These are phyloP conservation scores for Martiniozyma asiatica DNA, from an alignment of 1,139 yeast species.

Conservation along the genomic window DNA sequence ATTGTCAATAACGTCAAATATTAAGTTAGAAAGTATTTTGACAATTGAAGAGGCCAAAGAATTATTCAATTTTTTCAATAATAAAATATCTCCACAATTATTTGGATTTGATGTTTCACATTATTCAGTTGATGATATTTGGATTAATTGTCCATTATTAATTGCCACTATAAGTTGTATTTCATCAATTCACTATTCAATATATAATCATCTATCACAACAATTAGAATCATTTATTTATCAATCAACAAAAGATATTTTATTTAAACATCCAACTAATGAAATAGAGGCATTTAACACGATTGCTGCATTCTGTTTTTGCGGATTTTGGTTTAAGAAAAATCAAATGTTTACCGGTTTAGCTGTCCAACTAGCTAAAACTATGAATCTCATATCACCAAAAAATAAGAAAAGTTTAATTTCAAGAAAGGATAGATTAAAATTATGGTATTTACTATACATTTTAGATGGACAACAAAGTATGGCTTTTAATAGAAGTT, in stretches of 20 bases:
- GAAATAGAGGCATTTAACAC: slow-evolving; percentile 48
- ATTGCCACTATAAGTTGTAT: slow-evolving; percentile 54
- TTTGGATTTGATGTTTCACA: slow-evolving; percentile 54
- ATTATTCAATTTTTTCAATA: slow-evolving; percentile 40
- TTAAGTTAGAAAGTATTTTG: slow-evolving; percentile 17
- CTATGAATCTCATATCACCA: slow-evolving; percentile 32
- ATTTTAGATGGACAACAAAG: slow-evolving; percentile 63
- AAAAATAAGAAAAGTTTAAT: slow-evolving; percentile 15
- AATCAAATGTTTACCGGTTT: slow-evolving; percentile 57
- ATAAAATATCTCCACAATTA: slow-evolving; percentile 48
- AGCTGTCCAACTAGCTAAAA: slow-evolving; percentile 54
- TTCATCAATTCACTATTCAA: slow-evolving; percentile 51
- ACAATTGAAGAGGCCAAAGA: slow-evolving; percentile 35
- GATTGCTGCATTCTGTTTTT: slow-evolving; percentile 49
- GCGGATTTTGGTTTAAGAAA: slow-evolving; percentile 60
- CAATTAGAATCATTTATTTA: slow-evolving; percentile 33
- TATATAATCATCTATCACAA: slow-evolving; percentile 27
- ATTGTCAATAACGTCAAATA: background rate
- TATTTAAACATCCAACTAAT: slow-evolving; percentile 25
- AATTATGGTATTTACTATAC: slow-evolving; percentile 58
- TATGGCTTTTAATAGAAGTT: slow-evolving; percentile 45
- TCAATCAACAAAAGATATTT: slow-evolving; percentile 32
- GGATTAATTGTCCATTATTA: slow-evolving; percentile 48
- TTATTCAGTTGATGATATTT: slow-evolving; percentile 36
- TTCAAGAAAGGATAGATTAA: slow-evolving; percentile 34